Evolutionary conservation across 2,329 filamentous ascomycete species (phyloP).

Genomic region (Calonectria pseudoturangicola): DNA sequence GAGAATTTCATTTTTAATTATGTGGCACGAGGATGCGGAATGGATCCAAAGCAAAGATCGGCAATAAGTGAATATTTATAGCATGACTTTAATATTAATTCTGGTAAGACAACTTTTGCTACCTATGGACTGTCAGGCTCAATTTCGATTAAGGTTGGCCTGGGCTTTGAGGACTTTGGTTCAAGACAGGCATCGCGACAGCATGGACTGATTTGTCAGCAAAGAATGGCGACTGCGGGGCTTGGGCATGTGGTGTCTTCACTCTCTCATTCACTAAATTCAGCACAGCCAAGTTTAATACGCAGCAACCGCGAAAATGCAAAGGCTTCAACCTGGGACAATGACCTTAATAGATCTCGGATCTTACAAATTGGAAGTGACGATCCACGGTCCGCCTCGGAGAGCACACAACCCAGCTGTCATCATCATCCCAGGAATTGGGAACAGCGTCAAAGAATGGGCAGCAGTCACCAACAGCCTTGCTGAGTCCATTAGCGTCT

Average conservation of each 20-base stretch:
- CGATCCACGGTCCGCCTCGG: constrained; percentile 36
- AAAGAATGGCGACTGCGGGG: neutral
- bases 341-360: constrained; percentile 36
- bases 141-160: too few species aligned
- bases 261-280: neutral
- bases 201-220: neutral
- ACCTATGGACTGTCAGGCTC: too few species aligned
- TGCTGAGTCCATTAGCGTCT: constrained; percentile 31
- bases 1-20: too few species aligned
- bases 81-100: too few species aligned
- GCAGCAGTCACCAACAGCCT: constrained; percentile 30
- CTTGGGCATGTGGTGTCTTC: neutral
- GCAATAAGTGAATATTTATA: too few species aligned
- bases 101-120: too few species aligned
- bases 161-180: too few species aligned
- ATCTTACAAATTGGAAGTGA: constrained; percentile 32
- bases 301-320: neutral
- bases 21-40: too few species aligned
- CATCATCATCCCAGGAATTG: constrained; percentile 40
- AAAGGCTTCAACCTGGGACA: neutral
- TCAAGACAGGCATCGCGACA: too few species aligned
- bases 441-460: constrained; percentile 45
- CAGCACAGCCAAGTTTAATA: neutral
- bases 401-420: constrained; percentile 44
- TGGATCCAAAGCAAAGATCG: too few species aligned